Evolutionary conservation across 176 grass and related monocot species (phyloP).

Genomic region (Triticum urartu): DNA sequence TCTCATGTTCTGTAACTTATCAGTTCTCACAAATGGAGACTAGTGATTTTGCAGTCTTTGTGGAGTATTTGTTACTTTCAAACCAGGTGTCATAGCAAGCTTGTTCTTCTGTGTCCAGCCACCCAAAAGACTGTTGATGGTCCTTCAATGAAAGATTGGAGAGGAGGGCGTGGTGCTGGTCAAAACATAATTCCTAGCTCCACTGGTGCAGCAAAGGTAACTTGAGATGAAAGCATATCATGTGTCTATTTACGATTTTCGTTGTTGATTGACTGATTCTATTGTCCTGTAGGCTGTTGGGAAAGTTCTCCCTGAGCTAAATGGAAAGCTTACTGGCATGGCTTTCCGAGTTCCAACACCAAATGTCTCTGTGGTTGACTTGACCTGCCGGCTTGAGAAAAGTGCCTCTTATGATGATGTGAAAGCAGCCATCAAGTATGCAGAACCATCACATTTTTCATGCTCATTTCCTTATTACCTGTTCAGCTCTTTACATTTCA

Average conservation of each 20-base stretch:
- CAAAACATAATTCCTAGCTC: slow-evolving; percentile 99
- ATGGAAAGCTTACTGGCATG: slow-evolving; percentile 96
- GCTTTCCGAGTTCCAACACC: slow-evolving; percentile 97
- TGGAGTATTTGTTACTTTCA: not conserved
- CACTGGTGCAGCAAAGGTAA: slow-evolving; percentile 98
- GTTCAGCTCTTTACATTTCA: not conserved
- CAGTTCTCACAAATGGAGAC: not conserved
- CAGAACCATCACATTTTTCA: slow-evolving; percentile 12
- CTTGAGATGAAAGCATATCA: not conserved
- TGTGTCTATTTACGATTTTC: not conserved
- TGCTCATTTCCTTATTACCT: slow-evolving; percentile 10
- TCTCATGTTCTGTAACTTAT: slow-evolving; percentile 8
- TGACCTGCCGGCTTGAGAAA: slow-evolving; percentile 96
- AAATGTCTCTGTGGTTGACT: slow-evolving; percentile 96
- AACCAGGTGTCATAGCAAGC: slow-evolving; percentile 5
- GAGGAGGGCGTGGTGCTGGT: slow-evolving; percentile 91
- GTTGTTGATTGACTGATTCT: slow-evolving; percentile 6
- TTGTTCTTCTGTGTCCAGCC: slow-evolving; percentile 47
- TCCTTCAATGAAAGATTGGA: slow-evolving; percentile 95
- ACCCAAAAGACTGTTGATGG: slow-evolving; percentile 99
- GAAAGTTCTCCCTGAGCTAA: slow-evolving; percentile 88
- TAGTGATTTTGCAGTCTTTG: not conserved
- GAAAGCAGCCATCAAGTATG: slow-evolving; percentile 95
- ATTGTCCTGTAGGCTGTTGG: slow-evolving; percentile 73
- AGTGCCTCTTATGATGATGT: slow-evolving; percentile 94